Evolutionary conservation across 495 filamentous ascomycete species (phyloP).

Genomic region (Neurospora tetraspora): DNA sequence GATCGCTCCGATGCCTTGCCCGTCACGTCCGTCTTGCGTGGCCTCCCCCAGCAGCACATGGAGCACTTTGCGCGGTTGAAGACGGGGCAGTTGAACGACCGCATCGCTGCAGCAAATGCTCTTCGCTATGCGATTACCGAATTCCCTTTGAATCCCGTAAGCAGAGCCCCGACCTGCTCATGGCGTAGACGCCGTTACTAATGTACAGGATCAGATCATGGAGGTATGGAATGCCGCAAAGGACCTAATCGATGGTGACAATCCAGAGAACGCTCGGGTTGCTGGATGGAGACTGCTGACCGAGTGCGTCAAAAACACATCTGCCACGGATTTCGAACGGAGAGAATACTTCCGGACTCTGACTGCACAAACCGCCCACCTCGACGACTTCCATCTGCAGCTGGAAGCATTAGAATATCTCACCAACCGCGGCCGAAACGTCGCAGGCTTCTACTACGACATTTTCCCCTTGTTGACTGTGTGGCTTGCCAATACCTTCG

Average conservation of each 20-base stretch:
- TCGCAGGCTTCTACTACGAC: slow-evolving; percentile 55
- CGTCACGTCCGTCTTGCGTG: slow-evolving; percentile 13
- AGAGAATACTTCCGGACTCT: slow-evolving; percentile 54
- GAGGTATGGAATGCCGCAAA: slow-evolving; percentile 55
- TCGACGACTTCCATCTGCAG: slow-evolving; percentile 54
- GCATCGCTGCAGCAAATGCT: slow-evolving; percentile 45
- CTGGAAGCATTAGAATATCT: slow-evolving; percentile 52
- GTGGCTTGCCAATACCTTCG: slow-evolving; percentile 49
- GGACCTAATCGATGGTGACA: slow-evolving; percentile 49
- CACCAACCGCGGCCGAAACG: slow-evolving; percentile 51
- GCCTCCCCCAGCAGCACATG: slow-evolving; percentile 31
- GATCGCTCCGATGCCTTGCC: slow-evolving; percentile 23
- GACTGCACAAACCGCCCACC: slow-evolving; percentile 31
- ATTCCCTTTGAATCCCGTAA: slow-evolving; percentile 46
- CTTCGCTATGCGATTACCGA: slow-evolving; percentile 44
- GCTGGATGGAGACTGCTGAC: slow-evolving; percentile 54
- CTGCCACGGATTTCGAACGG: slow-evolving; percentile 54
- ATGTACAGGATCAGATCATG: slow-evolving; percentile 20
- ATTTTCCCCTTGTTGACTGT: slow-evolving; percentile 46
- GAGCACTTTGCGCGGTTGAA: slow-evolving; percentile 34
- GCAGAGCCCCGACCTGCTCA: background rate
- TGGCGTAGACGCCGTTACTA: background rate
- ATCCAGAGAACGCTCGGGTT: slow-evolving; percentile 41
- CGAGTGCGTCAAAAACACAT: slow-evolving; percentile 50
- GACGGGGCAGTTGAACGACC: slow-evolving; percentile 37